Conservation (phyloP, 2,329 filamentous ascomycete species). For the Harringtonia aguacate region DNA sequence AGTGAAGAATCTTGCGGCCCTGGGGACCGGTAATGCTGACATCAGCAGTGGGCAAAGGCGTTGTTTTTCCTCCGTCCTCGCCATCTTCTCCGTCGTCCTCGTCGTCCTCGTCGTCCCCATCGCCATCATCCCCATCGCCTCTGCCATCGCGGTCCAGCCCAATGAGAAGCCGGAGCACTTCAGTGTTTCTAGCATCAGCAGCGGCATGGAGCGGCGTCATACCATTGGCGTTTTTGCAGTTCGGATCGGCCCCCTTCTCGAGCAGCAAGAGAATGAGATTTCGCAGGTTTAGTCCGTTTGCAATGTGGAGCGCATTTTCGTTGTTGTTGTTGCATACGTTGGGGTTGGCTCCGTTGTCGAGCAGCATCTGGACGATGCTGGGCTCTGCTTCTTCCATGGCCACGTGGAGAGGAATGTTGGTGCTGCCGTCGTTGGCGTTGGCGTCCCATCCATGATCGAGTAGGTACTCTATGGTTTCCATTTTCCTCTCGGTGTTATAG, state of each 20-base stretch:
- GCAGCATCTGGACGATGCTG: background rate
- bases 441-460: background rate
- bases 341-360: constrained; percentile 2
- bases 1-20: no score
- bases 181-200: no score
- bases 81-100: background rate
- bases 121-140: no score
- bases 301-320: constrained; percentile 1
- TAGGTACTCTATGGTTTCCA: constrained; percentile 1
- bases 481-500: background rate
- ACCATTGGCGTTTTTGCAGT: no score
- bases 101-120: background rate
- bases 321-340: background rate
- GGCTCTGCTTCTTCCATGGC: background rate
- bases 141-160: no score
- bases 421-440: background rate
- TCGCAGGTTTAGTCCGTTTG: no score
- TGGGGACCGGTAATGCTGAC: no score
- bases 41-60: no score
- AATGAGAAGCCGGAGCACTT: no score
- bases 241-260: background rate
- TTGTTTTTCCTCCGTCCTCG: background rate
- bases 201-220: no score
- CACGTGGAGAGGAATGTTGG: background rate
- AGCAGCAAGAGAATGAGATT: constrained; percentile 1